Evolutionary conservation across 106 monocot species (phyloP).

Genomic region (Acorus gramineus): DNA sequence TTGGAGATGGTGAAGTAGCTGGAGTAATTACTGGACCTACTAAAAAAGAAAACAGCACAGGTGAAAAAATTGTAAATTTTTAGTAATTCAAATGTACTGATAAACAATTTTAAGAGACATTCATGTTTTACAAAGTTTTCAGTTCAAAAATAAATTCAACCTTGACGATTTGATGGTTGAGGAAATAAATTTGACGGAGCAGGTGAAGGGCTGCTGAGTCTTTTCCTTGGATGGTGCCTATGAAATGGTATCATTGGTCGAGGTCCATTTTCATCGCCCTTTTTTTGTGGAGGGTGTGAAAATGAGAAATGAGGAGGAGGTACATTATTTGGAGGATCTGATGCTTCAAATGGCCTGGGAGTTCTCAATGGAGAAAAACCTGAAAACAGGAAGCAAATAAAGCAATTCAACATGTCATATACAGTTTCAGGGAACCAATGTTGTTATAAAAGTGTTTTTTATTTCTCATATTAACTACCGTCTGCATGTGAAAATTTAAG

Average conservation of each 20-base stretch:
- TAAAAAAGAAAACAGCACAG: not conserved
- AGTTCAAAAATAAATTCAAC: conserved; percentile 15
- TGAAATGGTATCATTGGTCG: conserved; percentile 14
- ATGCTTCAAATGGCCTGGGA: conserved; percentile 23
- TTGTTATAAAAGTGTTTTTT: not conserved
- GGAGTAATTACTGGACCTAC: conserved; percentile 22
- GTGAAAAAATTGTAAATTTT: not conserved
- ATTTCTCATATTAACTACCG: not conserved
- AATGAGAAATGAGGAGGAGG: conserved; percentile 14
- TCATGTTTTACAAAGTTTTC: no score
- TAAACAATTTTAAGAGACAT: not conserved
- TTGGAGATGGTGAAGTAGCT: conserved; percentile 24
- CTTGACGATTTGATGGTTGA: conserved; percentile 36
- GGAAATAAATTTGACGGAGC: conserved; percentile 21
- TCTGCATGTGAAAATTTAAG: not conserved
- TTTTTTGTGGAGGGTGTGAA: conserved; percentile 13
- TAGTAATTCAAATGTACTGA: not conserved
- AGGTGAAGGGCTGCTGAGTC: conserved; percentile 13
- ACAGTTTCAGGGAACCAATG: no score
- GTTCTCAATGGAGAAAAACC: conserved; percentile 38
- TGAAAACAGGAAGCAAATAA: conserved; percentile 14
- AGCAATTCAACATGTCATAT: not conserved
- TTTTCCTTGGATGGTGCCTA: conserved; percentile 4
- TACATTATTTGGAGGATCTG: conserved; percentile 13
- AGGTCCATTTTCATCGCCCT: conserved; percentile 13